These are phyloP conservation scores for Saraca asoca DNA, from an alignment of 331 rosid genomes.

Conservation along the genomic window DNA sequence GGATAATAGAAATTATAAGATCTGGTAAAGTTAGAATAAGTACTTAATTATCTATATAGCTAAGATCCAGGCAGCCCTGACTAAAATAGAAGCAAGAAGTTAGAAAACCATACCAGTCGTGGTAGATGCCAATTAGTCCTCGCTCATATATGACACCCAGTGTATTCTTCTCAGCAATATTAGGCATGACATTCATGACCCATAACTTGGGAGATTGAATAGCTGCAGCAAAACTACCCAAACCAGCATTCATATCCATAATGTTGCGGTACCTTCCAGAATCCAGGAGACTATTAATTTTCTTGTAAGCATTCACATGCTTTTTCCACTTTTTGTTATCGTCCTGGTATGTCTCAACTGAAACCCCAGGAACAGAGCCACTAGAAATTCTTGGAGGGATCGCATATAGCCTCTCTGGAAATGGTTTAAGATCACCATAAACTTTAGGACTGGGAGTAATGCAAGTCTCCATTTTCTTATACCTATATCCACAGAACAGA, in stretches of 20 bases:
- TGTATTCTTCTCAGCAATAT: constrained; percentile 71
- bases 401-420: constrained; percentile 75
- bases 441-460: constrained; percentile 64
- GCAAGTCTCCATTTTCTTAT: constrained; percentile 86
- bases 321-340: constrained; percentile 78
- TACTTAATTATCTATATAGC: neutral
- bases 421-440: constrained; percentile 59
- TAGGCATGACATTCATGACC: constrained; percentile 97
- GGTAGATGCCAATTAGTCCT: constrained; percentile 89
- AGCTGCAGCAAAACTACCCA: constrained; percentile 92
- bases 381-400: constrained; percentile 79
- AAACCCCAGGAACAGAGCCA: constrained; percentile 80
- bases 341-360: constrained; percentile 58
- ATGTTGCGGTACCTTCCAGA: constrained; percentile 96
- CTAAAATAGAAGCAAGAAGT: constrained; percentile 20
- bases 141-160: constrained; percentile 76
- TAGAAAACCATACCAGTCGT: constrained; percentile 69
- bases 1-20: neutral
- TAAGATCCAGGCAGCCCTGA: constrained; percentile 8
- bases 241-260: constrained; percentile 94
- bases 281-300: constrained; percentile 63
- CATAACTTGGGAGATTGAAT: constrained; percentile 75
- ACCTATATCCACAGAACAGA: constrained; percentile 55
- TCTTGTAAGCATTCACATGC: constrained; percentile 81
- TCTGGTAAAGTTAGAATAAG: neutral